Base-by-base conservation (phyloP, 2,329 filamentous ascomycete genomes). In the Elsinoe necatrix region DNA sequence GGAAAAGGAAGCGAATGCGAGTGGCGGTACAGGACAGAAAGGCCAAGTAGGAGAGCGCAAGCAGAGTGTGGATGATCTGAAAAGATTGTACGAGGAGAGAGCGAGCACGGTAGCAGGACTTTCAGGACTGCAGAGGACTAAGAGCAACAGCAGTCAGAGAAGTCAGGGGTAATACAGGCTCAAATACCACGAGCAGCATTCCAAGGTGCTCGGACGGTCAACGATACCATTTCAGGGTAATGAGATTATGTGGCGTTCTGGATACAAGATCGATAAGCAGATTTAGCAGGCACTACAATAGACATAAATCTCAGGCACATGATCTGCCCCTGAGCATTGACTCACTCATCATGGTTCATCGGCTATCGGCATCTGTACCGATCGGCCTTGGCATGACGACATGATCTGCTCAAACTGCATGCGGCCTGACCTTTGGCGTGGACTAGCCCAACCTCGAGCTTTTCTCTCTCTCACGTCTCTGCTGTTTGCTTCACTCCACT, bases 21-120 rank as follows among this genome's bases (percentile, higher is more conserved):
- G 52, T 20, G 29, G 35, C 60, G 57, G 67, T 71, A 35, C 59
- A 67, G 39, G 21, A 21, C 23, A 35, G 21, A 31, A 18, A 27
- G 41, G 27, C 55, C 73, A 67, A 55, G 62, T 76, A 31, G 71
- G 73, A 41, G 42, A 75, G 41, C 72, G 71, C 61, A 75, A 76
- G 61, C 65, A 70, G 47, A 72, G 69, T 16, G 75, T 78, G 3
- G 75, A 77, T 45, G 73, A 77, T 63, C 60, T 78, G 59, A 65
- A 74, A 55, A 63, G 71, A 60, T 61, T 77, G 55, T 78, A 77
- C 58, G 75, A 78, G 62, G 75, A 77, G 61, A 63, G 75, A 43
- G 72, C 70, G 6, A 71, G 68, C 2, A 72, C 73, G 12, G 74
- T 58, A n/a, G 51, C 31, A 9, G 29, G 42, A 31, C 25, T 56